Evolutionary conservation across 495 filamentous ascomycete species (phyloP).

Genomic region (Parachaetomium inaequale): DNA sequence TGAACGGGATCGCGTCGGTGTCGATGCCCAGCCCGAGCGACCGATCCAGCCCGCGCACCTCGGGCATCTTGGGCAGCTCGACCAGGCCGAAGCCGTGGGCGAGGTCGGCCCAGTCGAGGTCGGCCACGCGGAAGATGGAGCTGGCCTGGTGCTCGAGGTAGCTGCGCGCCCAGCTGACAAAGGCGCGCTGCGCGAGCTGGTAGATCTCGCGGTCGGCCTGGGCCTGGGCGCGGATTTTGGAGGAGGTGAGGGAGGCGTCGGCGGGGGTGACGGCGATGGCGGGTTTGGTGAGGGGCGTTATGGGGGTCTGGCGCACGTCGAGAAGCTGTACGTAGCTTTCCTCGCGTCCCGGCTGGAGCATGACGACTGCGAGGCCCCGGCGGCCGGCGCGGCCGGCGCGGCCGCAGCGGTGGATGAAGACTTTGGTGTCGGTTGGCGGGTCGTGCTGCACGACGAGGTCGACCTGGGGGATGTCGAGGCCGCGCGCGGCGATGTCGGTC

Average conservation of each 20-base stretch:
- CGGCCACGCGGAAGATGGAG: constrained; percentile 81
- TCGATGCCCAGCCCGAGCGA: constrained; percentile 86
- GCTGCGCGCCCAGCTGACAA: constrained; percentile 86
- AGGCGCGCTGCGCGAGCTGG: constrained; percentile 83
- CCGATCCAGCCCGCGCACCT: constrained; percentile 67
- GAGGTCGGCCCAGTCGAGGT: constrained; percentile 79
- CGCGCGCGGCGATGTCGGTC: constrained; percentile 62
- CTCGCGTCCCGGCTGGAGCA: constrained; percentile 78
- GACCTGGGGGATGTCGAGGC: constrained; percentile 90
- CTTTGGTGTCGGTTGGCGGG: constrained; percentile 87
- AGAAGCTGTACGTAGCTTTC: constrained; percentile 88
- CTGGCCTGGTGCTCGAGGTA: constrained; percentile 88
- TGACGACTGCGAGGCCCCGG: constrained; percentile 74
- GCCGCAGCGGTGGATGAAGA: constrained; percentile 91
- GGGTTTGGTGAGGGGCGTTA: constrained; percentile 56
- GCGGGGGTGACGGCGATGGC: constrained; percentile 47
- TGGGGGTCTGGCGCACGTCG: constrained; percentile 83
- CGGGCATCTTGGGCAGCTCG: constrained; percentile 90
- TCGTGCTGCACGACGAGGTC: constrained; percentile 94
- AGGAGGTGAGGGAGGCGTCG: constrained; percentile 51
- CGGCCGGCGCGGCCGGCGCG: constrained; percentile 89
- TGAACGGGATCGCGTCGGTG: constrained; percentile 60
- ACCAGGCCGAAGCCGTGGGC: constrained; percentile 77
- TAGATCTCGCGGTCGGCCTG: constrained; percentile 73
- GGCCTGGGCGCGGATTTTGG: constrained; percentile 58